Evolutionary conservation across 2,329 filamentous ascomycete genomes (phyloP).

Genomic region (Clonostachys byssicola): DNA sequence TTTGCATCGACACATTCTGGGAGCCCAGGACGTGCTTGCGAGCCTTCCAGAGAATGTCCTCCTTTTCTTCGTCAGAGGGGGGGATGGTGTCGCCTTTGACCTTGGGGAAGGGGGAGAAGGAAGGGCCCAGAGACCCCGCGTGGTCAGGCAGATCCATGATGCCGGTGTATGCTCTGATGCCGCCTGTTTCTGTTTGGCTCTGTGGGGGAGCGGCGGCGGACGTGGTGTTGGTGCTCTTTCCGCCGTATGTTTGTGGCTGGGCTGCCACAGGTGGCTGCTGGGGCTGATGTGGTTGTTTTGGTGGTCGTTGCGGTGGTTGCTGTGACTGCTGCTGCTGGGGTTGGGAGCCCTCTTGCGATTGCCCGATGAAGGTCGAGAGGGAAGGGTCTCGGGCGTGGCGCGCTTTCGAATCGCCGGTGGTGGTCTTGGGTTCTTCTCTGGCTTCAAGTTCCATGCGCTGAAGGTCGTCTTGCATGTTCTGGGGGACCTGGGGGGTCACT

Average conservation of each 20-base stretch:
- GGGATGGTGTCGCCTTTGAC: conserved; percentile 85
- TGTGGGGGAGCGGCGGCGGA: conserved; percentile 6
- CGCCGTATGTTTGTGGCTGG: conserved; percentile 17
- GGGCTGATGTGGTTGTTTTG: conserved; percentile 11
- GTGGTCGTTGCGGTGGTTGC: conserved; percentile 9
- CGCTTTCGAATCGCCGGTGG: conserved; percentile 18
- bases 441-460: conserved; percentile 86
- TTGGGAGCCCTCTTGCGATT: conserved; percentile 1
- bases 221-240: conserved; percentile 17
- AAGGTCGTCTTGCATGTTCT: conserved; percentile 94
- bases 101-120: conserved; percentile 89
- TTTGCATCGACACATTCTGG: conserved; percentile 92
- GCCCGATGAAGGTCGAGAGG: conserved; percentile 26
- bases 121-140: conserved; percentile 57
- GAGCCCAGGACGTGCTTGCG: conserved; percentile 82
- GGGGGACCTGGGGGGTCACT: conserved; percentile 91
- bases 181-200: conserved; percentile 24
- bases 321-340: conserved; percentile 6
- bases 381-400: conserved; percentile 37
- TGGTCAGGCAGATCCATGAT: conserved; percentile 28
- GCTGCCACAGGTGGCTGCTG: conserved; percentile 15
- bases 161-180: conserved; percentile 30
- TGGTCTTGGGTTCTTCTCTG: conserved; percentile 34
- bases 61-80: conserved; percentile 90
- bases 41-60: conserved; percentile 81